phyloP scores from a whole-genome alignment of 2,329 filamentous ascomycete species.

The Dothideomycetidae sp. region DNA sequence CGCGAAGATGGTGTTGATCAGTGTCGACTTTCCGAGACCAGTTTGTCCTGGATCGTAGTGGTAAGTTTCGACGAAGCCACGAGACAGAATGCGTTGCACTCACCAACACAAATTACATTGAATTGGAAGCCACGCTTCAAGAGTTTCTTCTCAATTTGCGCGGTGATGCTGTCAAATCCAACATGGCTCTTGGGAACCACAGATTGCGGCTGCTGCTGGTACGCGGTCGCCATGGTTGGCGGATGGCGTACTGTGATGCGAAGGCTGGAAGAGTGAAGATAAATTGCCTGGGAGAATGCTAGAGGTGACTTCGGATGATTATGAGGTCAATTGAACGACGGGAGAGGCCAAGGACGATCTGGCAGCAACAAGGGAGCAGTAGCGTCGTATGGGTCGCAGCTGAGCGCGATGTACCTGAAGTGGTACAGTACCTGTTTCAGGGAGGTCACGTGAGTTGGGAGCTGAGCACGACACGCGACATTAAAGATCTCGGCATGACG shows the following conservation, averaged over 20 bases:
- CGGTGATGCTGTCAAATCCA: conserved; percentile 99
- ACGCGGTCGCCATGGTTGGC: conserved; percentile 47
- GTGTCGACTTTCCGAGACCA: conserved; percentile 92
- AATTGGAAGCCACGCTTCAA: conserved; percentile 99
- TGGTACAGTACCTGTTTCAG: too few species aligned
- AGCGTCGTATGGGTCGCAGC: too few species aligned
- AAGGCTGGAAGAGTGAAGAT: background rate
- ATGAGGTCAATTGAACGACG: too few species aligned
- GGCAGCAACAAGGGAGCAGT: too few species aligned
- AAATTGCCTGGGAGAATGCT: too few species aligned
- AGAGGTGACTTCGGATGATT: too few species aligned
- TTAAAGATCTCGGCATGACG: conserved; percentile 3
- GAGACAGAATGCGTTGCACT: conserved; percentile 29
- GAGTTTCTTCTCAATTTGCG: conserved; percentile 98
- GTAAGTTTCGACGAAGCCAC: background rate
- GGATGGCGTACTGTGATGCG: conserved; percentile 6
- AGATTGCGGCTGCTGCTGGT: conserved; percentile 39
- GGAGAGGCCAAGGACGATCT: too few species aligned
- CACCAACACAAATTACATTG: conserved; percentile 98
- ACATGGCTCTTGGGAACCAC: conserved; percentile 94
- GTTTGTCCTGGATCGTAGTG: conserved; percentile 60
- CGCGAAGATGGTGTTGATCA: conserved; percentile 99
- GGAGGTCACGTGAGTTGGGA: too few species aligned
- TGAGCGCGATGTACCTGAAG: too few species aligned
- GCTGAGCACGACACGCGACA: conserved; percentile 1